Base-by-base conservation (phyloP, 495 filamentous ascomycete genomes). In the Aspergillus sclerotiicarbonarius region DNA sequence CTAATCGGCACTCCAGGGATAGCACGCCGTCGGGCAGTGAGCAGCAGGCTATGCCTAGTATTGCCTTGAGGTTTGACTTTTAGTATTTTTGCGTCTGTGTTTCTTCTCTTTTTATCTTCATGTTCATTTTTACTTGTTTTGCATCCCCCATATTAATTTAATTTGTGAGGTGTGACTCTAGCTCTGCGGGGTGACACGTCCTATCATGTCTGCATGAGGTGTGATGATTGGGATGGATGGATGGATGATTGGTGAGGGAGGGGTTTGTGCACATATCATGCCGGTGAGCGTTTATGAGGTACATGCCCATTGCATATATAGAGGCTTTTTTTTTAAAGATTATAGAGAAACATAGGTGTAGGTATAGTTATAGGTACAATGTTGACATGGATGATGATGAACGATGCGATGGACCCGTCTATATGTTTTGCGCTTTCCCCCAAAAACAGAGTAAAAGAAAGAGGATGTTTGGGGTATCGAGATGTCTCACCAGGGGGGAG, bases 21-120 rank as follows among this genome's bases (percentile, higher is more conserved):
- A 70, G 67, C 60, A 68, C 66, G 30, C 71, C 72, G 20, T 73
- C 69, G 2, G 73, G 51, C 9, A 32, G 37, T 54, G 80, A 73
- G 44, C 79, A 80, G 33, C 83, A 77, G 58, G 84, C 65, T 46
- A 80, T 86, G 72, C 95, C 94, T 13, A 96, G 76, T 58, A 99
- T 99, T 81, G 91, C 91, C 51, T 67, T 99, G 71, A 90, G 93
- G 79, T 92, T 98, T 88, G 82, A 96, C 67, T 97, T 98, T 82
- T 80, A 68, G n/a, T 51, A 37, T 4, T 35, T 19, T 51, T 37
- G 56, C 41, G 7, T 29, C 54, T 56, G 3, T 45, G 0, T 18
- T 54, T 37, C 45, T 51, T 46, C 12, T 4, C 35, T 21, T 30
- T 49, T 30, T 8, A 31, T 16, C n/a, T 50, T 31, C 25, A 33